Percentiles rank a stretch among this genome's conserved stretches.
Evolutionary conservation across 2,329 filamentous ascomycete genomes (phyloP).

Genomic region (Exutisphaerella laricina): DNA sequence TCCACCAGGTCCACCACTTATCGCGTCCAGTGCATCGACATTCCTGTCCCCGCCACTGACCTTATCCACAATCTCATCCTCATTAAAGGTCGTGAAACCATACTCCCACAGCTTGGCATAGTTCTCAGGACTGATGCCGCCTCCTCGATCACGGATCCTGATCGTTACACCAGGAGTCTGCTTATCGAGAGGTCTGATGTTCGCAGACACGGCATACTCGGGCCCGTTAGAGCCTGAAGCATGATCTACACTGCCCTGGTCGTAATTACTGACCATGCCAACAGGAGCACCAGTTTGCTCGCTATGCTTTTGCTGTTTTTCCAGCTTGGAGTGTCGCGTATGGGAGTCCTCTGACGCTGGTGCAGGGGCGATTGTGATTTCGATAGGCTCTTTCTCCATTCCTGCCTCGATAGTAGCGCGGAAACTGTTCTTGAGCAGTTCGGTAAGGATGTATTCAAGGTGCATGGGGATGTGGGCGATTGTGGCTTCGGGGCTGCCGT

Average conservation of each 20-base stretch:
- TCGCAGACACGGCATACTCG: slow-evolving; percentile 25
- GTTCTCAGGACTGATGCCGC: slow-evolving; percentile 80
- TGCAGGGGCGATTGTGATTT: slow-evolving; percentile 81
- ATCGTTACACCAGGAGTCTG: slow-evolving; percentile 82
- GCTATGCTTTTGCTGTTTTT: slow-evolving; percentile 14
- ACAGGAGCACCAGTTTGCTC: slow-evolving; percentile 15
- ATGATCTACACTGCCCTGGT: slow-evolving; percentile 35
- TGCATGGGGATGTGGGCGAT: slow-evolving; percentile 95
- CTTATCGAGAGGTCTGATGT: slow-evolving; percentile 43
- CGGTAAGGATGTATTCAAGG: slow-evolving; percentile 94
- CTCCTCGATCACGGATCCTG: slow-evolving; percentile 89
- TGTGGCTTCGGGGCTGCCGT: slow-evolving; percentile 78
- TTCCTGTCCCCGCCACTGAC: slow-evolving; percentile 43
- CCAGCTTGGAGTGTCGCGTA: slow-evolving; percentile 10
- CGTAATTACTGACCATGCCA: slow-evolving; percentile 29
- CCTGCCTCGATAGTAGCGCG: slow-evolving; percentile 82
- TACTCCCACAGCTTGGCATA: slow-evolving; percentile 92
- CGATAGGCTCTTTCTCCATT: slow-evolving; percentile 73
- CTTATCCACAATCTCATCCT: slow-evolving; percentile 51
- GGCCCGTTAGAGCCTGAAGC: slow-evolving; percentile 27
- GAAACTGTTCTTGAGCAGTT: slow-evolving; percentile 95
- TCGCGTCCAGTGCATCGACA: slow-evolving; percentile 66
- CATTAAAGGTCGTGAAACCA: slow-evolving; percentile 90
- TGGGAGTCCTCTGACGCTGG: slow-evolving; percentile 43
- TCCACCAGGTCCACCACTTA: slow-evolving; percentile 66